These are phyloP conservation scores for Jackrogersella minutella DNA, from an alignment of 495 filamentous ascomycete genomes.

Conservation along the genomic window DNA sequence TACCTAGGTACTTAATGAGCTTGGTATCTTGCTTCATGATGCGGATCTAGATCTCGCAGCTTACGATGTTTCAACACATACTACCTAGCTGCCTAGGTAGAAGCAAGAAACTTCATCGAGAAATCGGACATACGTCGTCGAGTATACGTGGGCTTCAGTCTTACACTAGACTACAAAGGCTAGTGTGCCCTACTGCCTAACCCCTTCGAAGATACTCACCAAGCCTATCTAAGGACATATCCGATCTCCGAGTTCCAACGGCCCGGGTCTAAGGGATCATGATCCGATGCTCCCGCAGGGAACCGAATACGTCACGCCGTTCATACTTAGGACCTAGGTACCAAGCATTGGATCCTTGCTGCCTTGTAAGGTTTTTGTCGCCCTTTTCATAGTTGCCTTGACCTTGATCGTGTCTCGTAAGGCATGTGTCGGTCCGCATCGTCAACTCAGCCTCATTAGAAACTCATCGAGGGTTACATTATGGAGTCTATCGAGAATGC, in stretches of 20 bases:
- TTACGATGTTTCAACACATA: not conserved
- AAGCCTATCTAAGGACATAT: slow-evolving; percentile 25
- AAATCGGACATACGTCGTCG: not conserved
- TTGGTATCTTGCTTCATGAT: not conserved
- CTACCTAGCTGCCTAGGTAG: no score
- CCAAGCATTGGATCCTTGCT: not conserved
- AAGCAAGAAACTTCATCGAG: not conserved
- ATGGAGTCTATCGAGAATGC: not conserved
- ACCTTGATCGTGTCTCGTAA: not conserved
- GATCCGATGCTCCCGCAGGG: not conserved
- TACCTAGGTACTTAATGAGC: not conserved
- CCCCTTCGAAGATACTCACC: not conserved
- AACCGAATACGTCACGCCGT: not conserved
- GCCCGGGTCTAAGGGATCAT: not conserved
- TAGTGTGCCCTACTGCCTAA: not conserved
- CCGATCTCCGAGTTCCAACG: slow-evolving; percentile 21
- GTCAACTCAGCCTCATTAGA: slow-evolving; percentile 17
- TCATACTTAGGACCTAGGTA: no score
- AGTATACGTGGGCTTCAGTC: slow-evolving; percentile 4
- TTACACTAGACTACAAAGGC: not conserved
- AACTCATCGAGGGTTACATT: not conserved
- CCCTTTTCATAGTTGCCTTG: slow-evolving; percentile 1
- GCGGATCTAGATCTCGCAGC: not conserved
- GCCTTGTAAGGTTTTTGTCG: not conserved
- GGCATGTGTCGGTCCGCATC: not conserved